Evolutionary conservation across 805 yeast genomes (phyloP).

Genomic region (Yarrowia sp.): DNA sequence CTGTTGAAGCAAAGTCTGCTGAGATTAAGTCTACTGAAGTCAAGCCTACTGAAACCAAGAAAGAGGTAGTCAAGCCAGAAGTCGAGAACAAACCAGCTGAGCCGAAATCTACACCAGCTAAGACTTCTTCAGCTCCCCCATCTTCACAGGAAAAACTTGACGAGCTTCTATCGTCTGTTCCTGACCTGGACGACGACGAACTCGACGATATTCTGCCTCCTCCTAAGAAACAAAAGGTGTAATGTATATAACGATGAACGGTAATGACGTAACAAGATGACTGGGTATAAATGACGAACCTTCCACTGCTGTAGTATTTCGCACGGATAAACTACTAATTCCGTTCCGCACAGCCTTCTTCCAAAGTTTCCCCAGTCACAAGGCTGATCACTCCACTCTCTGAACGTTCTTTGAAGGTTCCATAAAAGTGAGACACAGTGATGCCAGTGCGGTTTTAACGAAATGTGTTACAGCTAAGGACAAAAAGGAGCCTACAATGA

Average conservation of each 20-base stretch:
- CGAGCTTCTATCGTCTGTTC: slow-evolving; percentile 12
- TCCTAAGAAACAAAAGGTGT: slow-evolving; percentile 19
- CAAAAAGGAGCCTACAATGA: too few relatives aligned
- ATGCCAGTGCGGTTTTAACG: background rate
- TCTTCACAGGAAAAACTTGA: slow-evolving; percentile 14
- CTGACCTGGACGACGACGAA: slow-evolving; percentile 27
- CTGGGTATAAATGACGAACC: too few relatives aligned
- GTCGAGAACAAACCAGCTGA: too few relatives aligned
- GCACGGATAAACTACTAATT: too few relatives aligned
- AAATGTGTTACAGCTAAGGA: too few relatives aligned
- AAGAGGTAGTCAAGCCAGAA: background rate
- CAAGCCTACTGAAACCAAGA: background rate
- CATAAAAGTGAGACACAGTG: background rate
- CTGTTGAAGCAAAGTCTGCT: background rate
- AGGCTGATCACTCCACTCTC: slow-evolving; percentile 15
- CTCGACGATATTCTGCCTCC: slow-evolving; percentile 32
- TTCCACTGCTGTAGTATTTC: too few relatives aligned
- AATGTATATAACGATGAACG: background rate
- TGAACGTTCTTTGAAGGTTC: background rate
- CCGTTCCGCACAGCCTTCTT: too few relatives aligned
- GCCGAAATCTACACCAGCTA: too few relatives aligned
- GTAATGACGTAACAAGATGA: too few relatives aligned
- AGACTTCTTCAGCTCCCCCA: background rate
- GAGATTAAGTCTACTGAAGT: background rate
- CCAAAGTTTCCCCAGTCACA: background rate